These are phyloP conservation scores for Lecanicillium sp. DNA, from an alignment of 2,329 filamentous ascomycete species.

Conservation along the genomic window DNA sequence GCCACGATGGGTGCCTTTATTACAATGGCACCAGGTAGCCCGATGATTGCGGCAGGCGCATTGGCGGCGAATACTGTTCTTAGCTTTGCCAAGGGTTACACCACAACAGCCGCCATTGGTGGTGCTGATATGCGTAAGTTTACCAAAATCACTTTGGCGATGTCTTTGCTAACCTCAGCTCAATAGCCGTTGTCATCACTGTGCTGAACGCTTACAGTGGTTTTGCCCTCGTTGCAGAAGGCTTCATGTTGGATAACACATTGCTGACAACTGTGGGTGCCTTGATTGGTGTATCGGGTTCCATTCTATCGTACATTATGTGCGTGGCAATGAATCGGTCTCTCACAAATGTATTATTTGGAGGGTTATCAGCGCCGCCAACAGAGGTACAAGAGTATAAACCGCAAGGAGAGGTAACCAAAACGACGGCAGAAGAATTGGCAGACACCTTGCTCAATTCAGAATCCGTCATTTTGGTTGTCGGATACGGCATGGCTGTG, in stretches of 20 bases:
- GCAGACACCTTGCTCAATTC: constrained; percentile 68
- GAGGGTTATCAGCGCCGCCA: constrained; percentile 47
- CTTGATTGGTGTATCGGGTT: constrained; percentile 81
- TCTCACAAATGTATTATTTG: constrained; percentile 83
- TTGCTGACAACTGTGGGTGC: constrained; percentile 79
- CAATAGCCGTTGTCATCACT: constrained; percentile 68
- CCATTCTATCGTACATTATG: constrained; percentile 79
- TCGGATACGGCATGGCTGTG: constrained; percentile 91
- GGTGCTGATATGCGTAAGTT: constrained; percentile 78
- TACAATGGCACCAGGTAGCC: constrained; percentile 72
- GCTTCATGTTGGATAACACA: constrained; percentile 85
- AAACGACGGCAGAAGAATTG: constrained; percentile 73
- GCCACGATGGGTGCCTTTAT: constrained; percentile 81
- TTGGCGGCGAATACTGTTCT: constrained; percentile 68
- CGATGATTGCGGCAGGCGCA: constrained; percentile 70
- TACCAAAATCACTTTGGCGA: too few species aligned
- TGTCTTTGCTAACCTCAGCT: constrained; percentile 8
- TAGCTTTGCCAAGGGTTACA: constrained; percentile 80
- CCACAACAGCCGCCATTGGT: constrained; percentile 80
- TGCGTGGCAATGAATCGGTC: constrained; percentile 90
- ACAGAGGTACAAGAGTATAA: constrained; percentile 55
- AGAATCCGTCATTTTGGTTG: constrained; percentile 81
- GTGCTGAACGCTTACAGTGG: constrained; percentile 88
- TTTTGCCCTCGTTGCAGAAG: constrained; percentile 83
- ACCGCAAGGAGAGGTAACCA: constrained; percentile 71